Evolutionary conservation across 2,329 filamentous ascomycete species (phyloP).

Genomic region (Apiospora sp.): DNA sequence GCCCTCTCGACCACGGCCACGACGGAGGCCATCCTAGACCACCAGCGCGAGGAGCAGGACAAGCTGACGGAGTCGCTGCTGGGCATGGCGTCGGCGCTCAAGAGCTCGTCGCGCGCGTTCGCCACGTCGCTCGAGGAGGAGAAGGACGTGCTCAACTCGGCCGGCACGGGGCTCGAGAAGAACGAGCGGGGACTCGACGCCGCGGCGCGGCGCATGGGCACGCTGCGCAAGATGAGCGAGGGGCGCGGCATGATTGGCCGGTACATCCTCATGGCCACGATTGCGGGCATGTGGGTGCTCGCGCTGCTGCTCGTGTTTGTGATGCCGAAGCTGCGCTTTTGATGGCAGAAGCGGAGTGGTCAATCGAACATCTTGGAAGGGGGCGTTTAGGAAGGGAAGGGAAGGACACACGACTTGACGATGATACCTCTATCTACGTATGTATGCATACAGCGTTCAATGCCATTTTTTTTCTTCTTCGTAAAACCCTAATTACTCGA

Average conservation of each 20-base stretch:
- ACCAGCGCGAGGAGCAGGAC: conserved; percentile 85
- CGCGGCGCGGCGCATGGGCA: conserved; percentile 79
- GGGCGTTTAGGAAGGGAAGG: background rate
- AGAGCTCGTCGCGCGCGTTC: conserved; percentile 77
- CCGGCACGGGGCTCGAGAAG: conserved; percentile 78
- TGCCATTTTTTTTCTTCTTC: background rate
- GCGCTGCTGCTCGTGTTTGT: conserved; percentile 84
- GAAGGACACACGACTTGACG: conserved; percentile 4
- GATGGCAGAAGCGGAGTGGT: background rate
- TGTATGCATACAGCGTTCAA: conserved; percentile 5
- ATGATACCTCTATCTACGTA: conserved; percentile 2
- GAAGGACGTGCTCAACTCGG: conserved; percentile 74
- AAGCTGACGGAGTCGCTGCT: conserved; percentile 82
- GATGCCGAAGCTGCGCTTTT: conserved; percentile 88
- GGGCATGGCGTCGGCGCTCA: conserved; percentile 79
- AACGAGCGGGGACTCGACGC: conserved; percentile 79
- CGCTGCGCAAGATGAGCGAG: conserved; percentile 81
- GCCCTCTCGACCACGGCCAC: conserved; percentile 56
- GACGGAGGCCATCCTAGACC: conserved; percentile 76
- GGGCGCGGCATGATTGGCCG: conserved; percentile 88
- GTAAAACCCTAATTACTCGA: too few relatives aligned
- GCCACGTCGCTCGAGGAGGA: conserved; percentile 73
- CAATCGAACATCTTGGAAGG: too few relatives aligned
- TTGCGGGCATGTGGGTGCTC: conserved; percentile 81
- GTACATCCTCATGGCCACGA: conserved; percentile 84